Base-by-base conservation (phyloP, 2,329 filamentous ascomycete species). In the Sporothrix humicola region DNA sequence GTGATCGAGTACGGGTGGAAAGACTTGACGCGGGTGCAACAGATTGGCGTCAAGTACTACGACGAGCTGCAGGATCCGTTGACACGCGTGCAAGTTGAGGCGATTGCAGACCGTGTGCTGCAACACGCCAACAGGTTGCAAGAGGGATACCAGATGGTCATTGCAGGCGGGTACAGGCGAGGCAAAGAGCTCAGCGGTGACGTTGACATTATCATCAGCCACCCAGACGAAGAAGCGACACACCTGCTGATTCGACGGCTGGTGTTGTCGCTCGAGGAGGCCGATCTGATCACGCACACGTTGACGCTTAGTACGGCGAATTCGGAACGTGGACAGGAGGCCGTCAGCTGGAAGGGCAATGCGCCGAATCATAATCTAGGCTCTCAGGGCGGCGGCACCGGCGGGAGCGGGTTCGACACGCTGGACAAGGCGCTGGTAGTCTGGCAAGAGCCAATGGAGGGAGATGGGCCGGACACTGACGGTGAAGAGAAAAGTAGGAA, bases 21-120 rank as follows among this genome's bases (percentile, higher is more conserved):
- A 23, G 85, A 81, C 0, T 84, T 98, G 0, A 91, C 87, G 0
- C 89, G 94, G 13, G 92, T 93, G 1, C 95, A 98, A 81, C 94
- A 98, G 80, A 97, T 98, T 72, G 95, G 96, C 0, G 85, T 98
- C 61, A 98, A 98, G 80, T 98, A 91, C 82, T 97, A 97, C 80
- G 92, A 97, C 48, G 95, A 98, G 76, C 92, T 99, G 72, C 83
- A 88, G 63, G 82, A 86, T 17, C 89, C 88, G 15, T 93, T 98
- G 4, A 87, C 93, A 0, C 88, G 94, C 0, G 73, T 79, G 0
- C 94, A 98, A 80, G 92, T 94, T 0, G 90, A 93, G 77, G 78
- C 80, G 0, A 97, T 97, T 71, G 89, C 88, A 0, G 78, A 83
- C 4, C 84, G 86, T 0, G 87, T 98, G 17, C 85, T 91, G 1